Evolutionary conservation across 1,139 yeast species (phyloP), one percentile per base, ranked within the genome.

Genomic region (Geotrichum klebahnii): DNA sequence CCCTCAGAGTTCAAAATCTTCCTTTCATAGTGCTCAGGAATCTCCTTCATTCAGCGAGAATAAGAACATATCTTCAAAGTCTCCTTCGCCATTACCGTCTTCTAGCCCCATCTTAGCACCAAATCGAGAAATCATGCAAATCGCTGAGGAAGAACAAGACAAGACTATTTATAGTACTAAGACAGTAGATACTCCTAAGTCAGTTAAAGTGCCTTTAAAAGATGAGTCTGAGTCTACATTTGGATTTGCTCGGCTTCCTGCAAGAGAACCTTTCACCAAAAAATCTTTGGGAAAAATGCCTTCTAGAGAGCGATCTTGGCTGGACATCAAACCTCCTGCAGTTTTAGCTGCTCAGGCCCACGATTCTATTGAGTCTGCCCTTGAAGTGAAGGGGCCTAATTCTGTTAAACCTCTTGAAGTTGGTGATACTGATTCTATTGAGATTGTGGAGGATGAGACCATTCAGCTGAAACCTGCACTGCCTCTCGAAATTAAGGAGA

Each of bases 241-340:
- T 64, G 64, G 74, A 8, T 74, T 74, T 63, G 75, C 76, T 1
- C 65, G 73, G 19, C 59, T 75, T 42, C 79, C 79, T 0, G 68
- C 70, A 5, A 64, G 75, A 53, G 76, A 69, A 29, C 78, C 78
- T 0, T 56, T 74, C 33, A 69, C 73, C 0, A 69, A 72, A 29
- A 71, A 68, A 48, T 67, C 71, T 3, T n/a, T 44, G 10, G 52
- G 49, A 10, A 37, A 34, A 42, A 51, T 48, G 9, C 20, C 38
- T 32, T 44, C 52, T n/a, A 46, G 46, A 23, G 40, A 34, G 16
- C 53, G 46, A 48, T 53, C 53, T 17, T 44, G 37, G 44, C 29
- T 44, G 32, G 51, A 14, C 50, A 44, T 14, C 39, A 55, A 19
- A 32, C 57, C 49, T 51, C 39, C 52, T 32, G 35, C 44, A 2